Evolutionary conservation across 2,329 filamentous ascomycete genomes (phyloP).

Genomic region (Neoarthrinium moseri): DNA sequence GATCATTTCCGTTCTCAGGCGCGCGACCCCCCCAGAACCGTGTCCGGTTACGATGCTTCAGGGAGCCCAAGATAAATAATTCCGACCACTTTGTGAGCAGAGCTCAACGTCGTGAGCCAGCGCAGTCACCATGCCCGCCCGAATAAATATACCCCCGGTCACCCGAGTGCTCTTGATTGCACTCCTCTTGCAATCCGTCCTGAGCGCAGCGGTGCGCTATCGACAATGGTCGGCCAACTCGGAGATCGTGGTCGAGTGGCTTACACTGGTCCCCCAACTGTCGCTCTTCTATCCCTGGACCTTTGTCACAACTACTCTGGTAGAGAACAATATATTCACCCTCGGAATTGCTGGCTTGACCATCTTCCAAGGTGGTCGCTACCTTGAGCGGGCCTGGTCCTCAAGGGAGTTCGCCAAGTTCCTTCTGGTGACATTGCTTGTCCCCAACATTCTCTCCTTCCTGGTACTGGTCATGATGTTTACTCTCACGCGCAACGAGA

Average conservation of each 20-base stretch:
- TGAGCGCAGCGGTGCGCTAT: constrained; percentile 78
- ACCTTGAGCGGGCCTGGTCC: constrained; percentile 94
- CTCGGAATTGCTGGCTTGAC: constrained; percentile 74
- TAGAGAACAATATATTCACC: constrained; percentile 92
- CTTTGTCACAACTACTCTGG: constrained; percentile 78
- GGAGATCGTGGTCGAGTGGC: constrained; percentile 76
- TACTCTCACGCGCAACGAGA: constrained; percentile 63
- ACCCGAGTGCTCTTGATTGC: constrained; percentile 78
- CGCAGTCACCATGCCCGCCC: constrained; percentile 68
- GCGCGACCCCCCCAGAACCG: constrained; percentile 5
- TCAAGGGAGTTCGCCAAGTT: constrained; percentile 91
- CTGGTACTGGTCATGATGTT: constrained; percentile 72
- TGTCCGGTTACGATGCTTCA: too few species aligned
- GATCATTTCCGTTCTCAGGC: not conserved
- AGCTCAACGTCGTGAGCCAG: too few species aligned
- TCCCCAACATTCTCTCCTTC: constrained; percentile 79
- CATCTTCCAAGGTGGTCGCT: constrained; percentile 88
- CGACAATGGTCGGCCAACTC: constrained; percentile 63
- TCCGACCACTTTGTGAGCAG: too few species aligned
- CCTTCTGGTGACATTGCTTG: constrained; percentile 69
- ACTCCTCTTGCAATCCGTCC: constrained; percentile 73
- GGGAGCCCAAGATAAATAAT: too few species aligned
- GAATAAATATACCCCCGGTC: constrained; percentile 89
- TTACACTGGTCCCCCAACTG: constrained; percentile 80
- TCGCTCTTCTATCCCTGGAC: constrained; percentile 94